Evolutionary conservation across 371 early-diverging fungal genomes (phyloP).

Genomic region (Mucor irregularis): DNA sequence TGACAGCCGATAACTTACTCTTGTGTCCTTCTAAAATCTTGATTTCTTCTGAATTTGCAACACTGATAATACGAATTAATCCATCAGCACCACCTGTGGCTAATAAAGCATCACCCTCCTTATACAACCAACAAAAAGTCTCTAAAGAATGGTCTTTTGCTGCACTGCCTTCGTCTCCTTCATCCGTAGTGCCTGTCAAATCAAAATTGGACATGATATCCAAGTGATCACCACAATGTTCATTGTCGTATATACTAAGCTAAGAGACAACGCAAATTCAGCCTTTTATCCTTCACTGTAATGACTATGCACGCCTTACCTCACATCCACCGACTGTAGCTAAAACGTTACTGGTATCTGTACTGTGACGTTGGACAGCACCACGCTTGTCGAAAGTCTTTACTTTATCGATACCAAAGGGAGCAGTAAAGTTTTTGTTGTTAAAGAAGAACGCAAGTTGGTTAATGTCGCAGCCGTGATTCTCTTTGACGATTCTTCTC

Average conservation of each 20-base stretch:
- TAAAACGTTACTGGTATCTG: conserved; percentile 73
- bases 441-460: conserved; percentile 74
- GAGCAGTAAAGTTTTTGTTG: conserved; percentile 53
- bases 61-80: conserved; percentile 67
- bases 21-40: conserved; percentile 60
- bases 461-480: conserved; percentile 75
- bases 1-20: conserved; percentile 40
- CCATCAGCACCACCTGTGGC: conserved; percentile 68
- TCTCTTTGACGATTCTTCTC: conserved; percentile 84
- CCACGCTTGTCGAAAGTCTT: conserved; percentile 72
- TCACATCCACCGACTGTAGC: conserved; percentile 73
- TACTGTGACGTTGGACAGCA: conserved; percentile 60
- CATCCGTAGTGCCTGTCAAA: conserved; percentile 34
- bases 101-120: conserved; percentile 64
- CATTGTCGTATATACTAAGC: conserved; percentile 88
- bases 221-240: conserved; percentile 89
- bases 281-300: no score
- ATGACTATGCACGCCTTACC: no score
- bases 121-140: conserved; percentile 74
- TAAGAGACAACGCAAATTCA: conserved; percentile 24
- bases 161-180: conserved; percentile 28
- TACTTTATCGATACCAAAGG: conserved; percentile 53
- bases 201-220: conserved; percentile 90
- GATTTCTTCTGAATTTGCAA: conserved; percentile 74
- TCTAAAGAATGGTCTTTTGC: conserved; percentile 38